Evolutionary conservation across 192 early-diverging fungal species (phyloP), one percentile per base, ranked within the genome.

Genomic region (Nowakowskiella sp.): DNA sequence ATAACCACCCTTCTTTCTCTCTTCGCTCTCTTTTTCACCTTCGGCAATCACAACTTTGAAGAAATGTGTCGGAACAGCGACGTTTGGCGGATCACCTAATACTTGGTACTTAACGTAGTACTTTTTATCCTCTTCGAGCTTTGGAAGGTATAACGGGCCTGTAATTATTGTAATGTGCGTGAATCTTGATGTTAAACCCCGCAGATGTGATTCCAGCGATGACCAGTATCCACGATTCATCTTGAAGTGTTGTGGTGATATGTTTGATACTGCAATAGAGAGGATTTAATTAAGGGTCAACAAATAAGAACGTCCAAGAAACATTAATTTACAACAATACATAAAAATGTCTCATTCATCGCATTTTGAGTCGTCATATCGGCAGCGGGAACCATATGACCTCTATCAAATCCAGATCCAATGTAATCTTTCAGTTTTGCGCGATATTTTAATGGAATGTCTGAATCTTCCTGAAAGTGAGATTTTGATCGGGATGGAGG

Each of bases 221-320:
- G 87, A 83, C 93, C 93, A 96, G 67, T 92, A 90, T 56, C 89
- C 87, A 46, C 93, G 79, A 66, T 96, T 96, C 49, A 96, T 28
- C 10, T 24, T 49, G 2, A 42, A 49, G 42, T 62, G 60, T 55
- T 66, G 63, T 1, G 68, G 68, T 45, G 44, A 45, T 30, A 66
- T 66, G 45, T 71, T 71, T 19, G 64, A 49, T 53, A 71, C 61
- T 64, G 24, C 39, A 29, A n/a, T 9, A 6, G 29, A 13, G 49
- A 6, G 22, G 19, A 39, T 42, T 6, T 3, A 26, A 22, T 32
- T 6, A 22, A n/a, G 58, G 6, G 44, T 29, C 30, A 16, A 27
- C 6, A 10, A 3, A 58, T 24, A 43, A 21, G 55, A 1, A 10
- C 24, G 31, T 6, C 54, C 3, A 32, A n/a, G n/a, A 31, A 19